Conservation (phyloP, 495 filamentous ascomycete genomes). For the Talaromyces thailandensis region DNA sequence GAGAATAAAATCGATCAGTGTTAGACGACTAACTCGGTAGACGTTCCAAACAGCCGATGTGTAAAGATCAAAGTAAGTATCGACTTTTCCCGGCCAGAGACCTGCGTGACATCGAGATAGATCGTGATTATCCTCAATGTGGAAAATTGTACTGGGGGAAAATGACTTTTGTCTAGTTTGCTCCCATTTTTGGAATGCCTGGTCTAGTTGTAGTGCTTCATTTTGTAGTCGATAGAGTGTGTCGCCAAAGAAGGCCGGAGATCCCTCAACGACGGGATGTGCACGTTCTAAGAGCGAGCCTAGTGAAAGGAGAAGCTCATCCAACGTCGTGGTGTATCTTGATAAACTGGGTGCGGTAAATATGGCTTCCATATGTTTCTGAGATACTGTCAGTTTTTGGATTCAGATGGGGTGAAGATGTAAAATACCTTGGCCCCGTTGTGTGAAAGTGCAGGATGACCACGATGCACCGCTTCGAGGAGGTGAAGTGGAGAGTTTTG, state of each 20-base stretch:
- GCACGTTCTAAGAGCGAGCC: constrained; percentile 10
- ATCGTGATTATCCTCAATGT: background rate
- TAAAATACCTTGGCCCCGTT: constrained; percentile 2
- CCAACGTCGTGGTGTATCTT: constrained; percentile 6
- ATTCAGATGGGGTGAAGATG: background rate
- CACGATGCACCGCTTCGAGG: constrained; percentile 9
- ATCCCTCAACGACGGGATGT: constrained; percentile 1
- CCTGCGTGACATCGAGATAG: constrained; percentile 4
- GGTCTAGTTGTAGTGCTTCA: constrained; percentile 11
- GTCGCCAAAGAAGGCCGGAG: background rate
- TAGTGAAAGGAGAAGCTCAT: constrained; percentile 12
- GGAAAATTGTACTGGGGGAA: constrained; percentile 10
- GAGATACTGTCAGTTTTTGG: background rate
- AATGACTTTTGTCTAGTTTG: constrained; percentile 9
- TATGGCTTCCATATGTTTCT: background rate
- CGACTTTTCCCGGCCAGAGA: constrained; percentile 13
- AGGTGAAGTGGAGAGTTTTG: constrained; percentile 12
- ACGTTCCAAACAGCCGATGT: constrained; percentile 22
- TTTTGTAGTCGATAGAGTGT: constrained; percentile 3
- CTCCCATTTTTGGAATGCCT: constrained; percentile 11
- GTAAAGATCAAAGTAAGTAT: constrained; percentile 19
- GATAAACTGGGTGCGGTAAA: background rate
- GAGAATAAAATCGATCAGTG: constrained; percentile 11
- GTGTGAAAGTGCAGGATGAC: constrained; percentile 9
- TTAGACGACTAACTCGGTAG: constrained; percentile 17